Evolutionary conservation across 768 basidiomycete genomes (phyloP), one percentile per base, ranked within the genome.

Genomic region (Mycena capillaripes): DNA sequence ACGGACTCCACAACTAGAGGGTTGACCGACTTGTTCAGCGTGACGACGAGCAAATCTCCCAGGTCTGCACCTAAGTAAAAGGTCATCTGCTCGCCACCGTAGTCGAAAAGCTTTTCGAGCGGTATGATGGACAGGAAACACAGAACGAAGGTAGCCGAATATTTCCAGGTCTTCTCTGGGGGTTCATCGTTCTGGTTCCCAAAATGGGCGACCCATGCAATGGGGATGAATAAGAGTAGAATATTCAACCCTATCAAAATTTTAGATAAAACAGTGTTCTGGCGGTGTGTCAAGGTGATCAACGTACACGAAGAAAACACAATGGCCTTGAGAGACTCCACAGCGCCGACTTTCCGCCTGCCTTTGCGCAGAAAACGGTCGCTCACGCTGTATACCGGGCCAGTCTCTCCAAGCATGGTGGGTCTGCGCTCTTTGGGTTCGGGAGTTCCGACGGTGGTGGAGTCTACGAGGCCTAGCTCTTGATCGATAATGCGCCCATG

Each of bases 51-150:
- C n/a, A 94, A 79, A 75, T 94, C 93, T 9, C 93, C 93, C 8
- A 94, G 78, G 69, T 90, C 83, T 81, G 89, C 86, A 76, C 92
- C 88, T 11, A 86, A 79, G 77, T 92, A 93, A 59, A 86, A 83
- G 1, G 88, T 82, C 84, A 89, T 84, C 76, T 89, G 86, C 65
- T 87, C 86, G 61, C 87, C 88, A 48, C 89, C 89, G 81, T 86
- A 94, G 72, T 94, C 93, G 73, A 93, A 90, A 1, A 92, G 75
- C 59, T 86, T 84, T 70, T 92, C 91, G 8, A 93, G 84, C 10
- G 93, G 90, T 9, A 94, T 84, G 66, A 94, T 91, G 6, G 89
- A 83, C 57, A 92, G 81, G 78, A 93, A 92, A 69, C 86, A 89
- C 8, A 94, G 29, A 12, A 75, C 19, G 32, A 75, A 75, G 4